Percentiles rank a stretch among this genome's conserved stretches.
Conservation (phyloP, 345 rosid species). For the Heritiera fomes region DNA sequence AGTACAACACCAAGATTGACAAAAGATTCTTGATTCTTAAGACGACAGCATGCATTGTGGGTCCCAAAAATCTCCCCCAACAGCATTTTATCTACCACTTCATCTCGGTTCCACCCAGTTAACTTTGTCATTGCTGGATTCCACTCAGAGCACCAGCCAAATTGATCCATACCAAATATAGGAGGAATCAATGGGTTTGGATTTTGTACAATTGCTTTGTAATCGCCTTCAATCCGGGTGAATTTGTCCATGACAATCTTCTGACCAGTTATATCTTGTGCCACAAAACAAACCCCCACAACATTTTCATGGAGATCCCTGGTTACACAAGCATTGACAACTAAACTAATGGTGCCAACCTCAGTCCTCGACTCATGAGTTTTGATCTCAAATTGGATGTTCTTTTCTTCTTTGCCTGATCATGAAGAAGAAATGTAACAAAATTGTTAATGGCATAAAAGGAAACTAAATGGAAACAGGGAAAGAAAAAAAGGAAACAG, state of each 20-base stretch:
- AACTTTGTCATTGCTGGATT: slow-evolving; percentile 83
- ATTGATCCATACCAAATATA: slow-evolving; percentile 82
- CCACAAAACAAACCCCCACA: slow-evolving; percentile 93
- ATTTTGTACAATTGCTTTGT: slow-evolving; percentile 87
- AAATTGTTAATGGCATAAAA: background rate
- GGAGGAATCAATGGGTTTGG: slow-evolving; percentile 96
- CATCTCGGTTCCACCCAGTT: slow-evolving; percentile 83
- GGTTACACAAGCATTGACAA: slow-evolving; percentile 92
- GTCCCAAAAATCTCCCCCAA: slow-evolving; percentile 87
- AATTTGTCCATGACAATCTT: slow-evolving; percentile 94
- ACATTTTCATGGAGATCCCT: slow-evolving; percentile 78
- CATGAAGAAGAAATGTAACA: slow-evolving; percentile 16
- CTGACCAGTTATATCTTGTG: slow-evolving; percentile 94
- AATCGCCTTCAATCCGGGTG: slow-evolving; percentile 95
- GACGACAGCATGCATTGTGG: slow-evolving; percentile 66
- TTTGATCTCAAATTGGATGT: slow-evolving; percentile 82
- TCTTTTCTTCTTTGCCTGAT: slow-evolving; percentile 89
- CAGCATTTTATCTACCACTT: slow-evolving; percentile 82
- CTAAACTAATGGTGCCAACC: slow-evolving; percentile 73
- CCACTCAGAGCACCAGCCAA: slow-evolving; percentile 99
- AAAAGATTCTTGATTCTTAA: slow-evolving; percentile 83
- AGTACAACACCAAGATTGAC: slow-evolving; percentile 74
- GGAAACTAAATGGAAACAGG: background rate
- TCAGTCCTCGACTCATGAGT: slow-evolving; percentile 61
- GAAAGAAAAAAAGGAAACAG: background rate